Base-by-base conservation (phyloP, 2,329 filamentous ascomycete species). In the Pseudogymnoascus sp. region DNA sequence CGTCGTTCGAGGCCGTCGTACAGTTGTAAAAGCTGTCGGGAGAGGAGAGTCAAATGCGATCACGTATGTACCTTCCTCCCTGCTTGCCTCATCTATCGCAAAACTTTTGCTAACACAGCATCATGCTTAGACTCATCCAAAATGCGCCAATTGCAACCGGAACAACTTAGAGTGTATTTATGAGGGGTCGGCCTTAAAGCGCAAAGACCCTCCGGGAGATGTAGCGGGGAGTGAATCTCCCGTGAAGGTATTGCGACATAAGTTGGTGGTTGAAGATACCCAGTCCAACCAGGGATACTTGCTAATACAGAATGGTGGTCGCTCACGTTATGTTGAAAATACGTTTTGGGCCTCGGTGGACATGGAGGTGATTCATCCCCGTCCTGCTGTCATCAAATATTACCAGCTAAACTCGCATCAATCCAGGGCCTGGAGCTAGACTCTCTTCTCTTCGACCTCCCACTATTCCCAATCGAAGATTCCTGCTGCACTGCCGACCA, bases 271-370 rank as follows among this genome's bases (percentile, higher is more conserved):
- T 42, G 39, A 42, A 25, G 39, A 42, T 42, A 2, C 39, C 13
- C 39, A 42, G 18, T 42, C 39, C 18, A 42, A 42, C 39, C 39
- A 42, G 39, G 58, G 58, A 60, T 60, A 60, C 18, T 40, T 60
- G 58, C n/a, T 40, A 40, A 37, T 60, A 12, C 58, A 60, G 35
- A 60, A 60, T 31, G 58, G 58, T n/a, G 86, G 86, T 39, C 82
- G 81, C 61, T 84, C 83, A 60, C 78, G 87, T 69, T 90, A 90
- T 69, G 83, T 90, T 67, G 89, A 87, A 76, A 89, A 84, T 70
- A 86, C 82, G 7, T 88, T 90, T 68, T 90, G 87, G 87, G 60
- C 87, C 25, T 88, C 84, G 65, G 78, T 91, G 60, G 89, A 86
- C 64, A 88, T 89, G 62, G 87, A 90, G 79, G 86, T 87, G 73